Base-by-base conservation (phyloP, 352 stramenopile species). In the Globisporangium echinulatum region DNA sequence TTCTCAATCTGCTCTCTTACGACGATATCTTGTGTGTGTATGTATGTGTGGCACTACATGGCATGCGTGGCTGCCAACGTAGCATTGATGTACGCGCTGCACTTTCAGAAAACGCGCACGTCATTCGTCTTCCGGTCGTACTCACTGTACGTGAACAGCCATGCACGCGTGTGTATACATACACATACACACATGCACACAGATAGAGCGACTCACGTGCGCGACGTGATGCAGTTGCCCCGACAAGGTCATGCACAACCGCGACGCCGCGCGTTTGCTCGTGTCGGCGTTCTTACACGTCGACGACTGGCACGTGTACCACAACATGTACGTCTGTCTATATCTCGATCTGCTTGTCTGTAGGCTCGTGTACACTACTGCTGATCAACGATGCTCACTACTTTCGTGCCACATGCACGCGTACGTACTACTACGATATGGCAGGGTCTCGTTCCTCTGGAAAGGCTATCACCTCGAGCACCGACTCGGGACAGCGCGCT, bases 271-370 rank as follows among this genome's bases (percentile, higher is more conserved):
- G 25, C 64, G 85, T 33, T 54, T 97, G 7, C 49, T 96, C 15
- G 49, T 74, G 4, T 90, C 88, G 4, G 84, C 73, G 13, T 86
- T 97, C 44, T 66, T 97, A 3, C 90, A 97, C 66, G 68, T 67
- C 3, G 77, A 96, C 43, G 87, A 97, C 38, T 71, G 89, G 54
- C 75, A 97, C 64, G 61, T 97, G 11, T 97, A 95, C 65, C 82
- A 96, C 68, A 97, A 96, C 78, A 95, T 96, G 90, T 89, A 67
- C 40, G 61, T 37, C 56, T 62, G 72, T 62, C 38, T 42, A 49
- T 25, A 54, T n/a, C 51, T 62, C 54, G 48, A 64, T n/a, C 52
- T 67, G n/a, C 7, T 56, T n/a, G 7, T 51, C 13, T 7, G 37
- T 19, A 9, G 42, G n/a, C 11, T 47, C 11, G 11, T 14, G 14